phyloP scores from a whole-genome alignment of 768 basidiomycete genomes.

The Hygrophorus russula region DNA sequence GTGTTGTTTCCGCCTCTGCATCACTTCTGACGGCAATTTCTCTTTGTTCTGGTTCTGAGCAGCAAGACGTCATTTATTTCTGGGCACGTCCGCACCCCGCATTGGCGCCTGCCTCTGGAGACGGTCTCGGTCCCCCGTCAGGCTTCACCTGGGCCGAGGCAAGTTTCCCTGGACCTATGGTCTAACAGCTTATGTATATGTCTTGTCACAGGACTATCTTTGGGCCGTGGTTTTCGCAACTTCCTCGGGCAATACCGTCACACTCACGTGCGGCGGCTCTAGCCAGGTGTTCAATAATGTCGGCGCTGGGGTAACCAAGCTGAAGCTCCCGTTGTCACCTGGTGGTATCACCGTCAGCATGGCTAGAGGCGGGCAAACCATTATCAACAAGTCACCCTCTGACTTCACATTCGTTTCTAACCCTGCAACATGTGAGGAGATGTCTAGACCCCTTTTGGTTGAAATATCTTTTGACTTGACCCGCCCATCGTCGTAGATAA shows the following conservation, averaged over 20 bases:
- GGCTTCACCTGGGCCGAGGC: conserved; percentile 44
- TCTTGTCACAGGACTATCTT: conserved; percentile 36
- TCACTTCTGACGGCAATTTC: neutral
- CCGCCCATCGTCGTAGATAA: conserved; percentile 31
- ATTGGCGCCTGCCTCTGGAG: conserved; percentile 29
- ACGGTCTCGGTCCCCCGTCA: conserved; percentile 33
- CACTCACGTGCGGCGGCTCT: conserved; percentile 32
- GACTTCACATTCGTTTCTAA: conserved; percentile 29
- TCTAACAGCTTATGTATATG: too few relatives aligned
- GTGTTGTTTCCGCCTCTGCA: conserved; percentile 12
- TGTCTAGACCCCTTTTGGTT: neutral
- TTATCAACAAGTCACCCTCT: conserved; percentile 35
- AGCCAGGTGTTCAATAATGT: conserved; percentile 24
- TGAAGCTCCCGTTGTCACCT: conserved; percentile 44
- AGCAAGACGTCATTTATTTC: conserved; percentile 38
- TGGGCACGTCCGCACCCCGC: conserved; percentile 60
- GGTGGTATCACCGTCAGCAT: conserved; percentile 49
- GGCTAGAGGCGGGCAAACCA: conserved; percentile 34
- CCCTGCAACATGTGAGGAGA: conserved; percentile 26
- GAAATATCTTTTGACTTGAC: neutral
- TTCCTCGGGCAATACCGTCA: conserved; percentile 34
- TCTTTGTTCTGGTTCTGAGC: neutral
- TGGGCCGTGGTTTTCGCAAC: conserved; percentile 59
- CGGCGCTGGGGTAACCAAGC: conserved; percentile 45
- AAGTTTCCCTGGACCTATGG: conserved; percentile 13